Evolutionary conservation across 2,329 filamentous ascomycete genomes (phyloP).

Genomic region (Aspergillus ochraceus): DNA sequence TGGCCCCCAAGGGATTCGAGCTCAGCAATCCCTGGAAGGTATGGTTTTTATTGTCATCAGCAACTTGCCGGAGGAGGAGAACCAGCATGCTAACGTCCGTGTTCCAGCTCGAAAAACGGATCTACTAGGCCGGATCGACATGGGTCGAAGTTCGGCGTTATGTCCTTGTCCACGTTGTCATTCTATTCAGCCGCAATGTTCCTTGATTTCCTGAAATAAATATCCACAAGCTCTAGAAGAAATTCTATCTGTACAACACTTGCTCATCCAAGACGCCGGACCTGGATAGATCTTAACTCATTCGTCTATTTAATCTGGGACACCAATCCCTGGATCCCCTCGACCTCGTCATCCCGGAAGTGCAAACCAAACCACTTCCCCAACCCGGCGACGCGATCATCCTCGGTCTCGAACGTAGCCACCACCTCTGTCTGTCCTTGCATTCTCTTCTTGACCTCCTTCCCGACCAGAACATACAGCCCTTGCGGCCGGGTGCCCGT

Average conservation of each 20-base stretch:
- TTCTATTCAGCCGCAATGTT: conserved; percentile 16
- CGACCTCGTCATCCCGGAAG: conserved; percentile 52
- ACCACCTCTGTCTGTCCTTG: conserved; percentile 53
- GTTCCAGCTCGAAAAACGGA: conserved; percentile 41
- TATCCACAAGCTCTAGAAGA: conserved; percentile 18
- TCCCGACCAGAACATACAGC: conserved; percentile 54
- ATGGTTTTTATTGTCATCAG: conserved; percentile 16
- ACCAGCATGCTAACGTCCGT: conserved; percentile 18
- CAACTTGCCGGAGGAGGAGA: not conserved
- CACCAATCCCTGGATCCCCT: conserved; percentile 52
- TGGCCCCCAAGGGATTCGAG: conserved; percentile 63
- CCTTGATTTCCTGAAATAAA: conserved; percentile 13
- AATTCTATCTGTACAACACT: conserved; percentile 24
- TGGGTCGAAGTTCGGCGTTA: conserved; percentile 16
- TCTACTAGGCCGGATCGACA: conserved; percentile 33
- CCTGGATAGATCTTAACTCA: not conserved
- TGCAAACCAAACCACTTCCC: conserved; percentile 55
- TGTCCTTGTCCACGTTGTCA: conserved; percentile 22
- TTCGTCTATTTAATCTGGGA: conserved; percentile 44
- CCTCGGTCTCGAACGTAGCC: conserved; percentile 51
- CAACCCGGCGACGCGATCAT: conserved; percentile 54
- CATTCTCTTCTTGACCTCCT: conserved; percentile 55
- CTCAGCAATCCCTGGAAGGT: conserved; percentile 69
- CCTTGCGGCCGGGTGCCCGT: conserved; percentile 50
- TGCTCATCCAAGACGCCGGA: not conserved